Percentiles rank a stretch among this genome's conserved stretches.
These are phyloP conservation scores for Coemansia sp. DNA, from an alignment of 192 early-diverging fungal genomes.

Conservation along the genomic window DNA sequence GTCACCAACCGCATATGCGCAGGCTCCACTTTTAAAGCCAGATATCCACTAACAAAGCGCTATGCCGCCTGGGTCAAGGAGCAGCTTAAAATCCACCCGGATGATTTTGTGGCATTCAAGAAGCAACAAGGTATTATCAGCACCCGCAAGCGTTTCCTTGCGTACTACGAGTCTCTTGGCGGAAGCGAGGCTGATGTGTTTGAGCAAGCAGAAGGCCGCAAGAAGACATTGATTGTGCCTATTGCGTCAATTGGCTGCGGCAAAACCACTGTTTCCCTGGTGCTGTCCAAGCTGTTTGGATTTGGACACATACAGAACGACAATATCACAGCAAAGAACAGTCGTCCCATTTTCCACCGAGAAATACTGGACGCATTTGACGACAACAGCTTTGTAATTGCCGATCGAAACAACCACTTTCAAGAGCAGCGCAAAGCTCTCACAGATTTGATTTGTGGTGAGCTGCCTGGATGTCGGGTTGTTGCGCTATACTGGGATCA, in stretches of 20 bases:
- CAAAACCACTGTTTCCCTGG: slow-evolving; percentile 62
- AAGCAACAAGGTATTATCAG: slow-evolving; percentile 81
- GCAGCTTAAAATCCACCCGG: slow-evolving; percentile 62
- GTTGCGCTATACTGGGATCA: slow-evolving; percentile 79
- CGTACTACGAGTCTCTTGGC: slow-evolving; percentile 54
- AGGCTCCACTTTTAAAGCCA: slow-evolving; percentile 47
- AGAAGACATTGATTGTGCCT: slow-evolving; percentile 62
- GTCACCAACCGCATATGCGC: slow-evolving; percentile 69
- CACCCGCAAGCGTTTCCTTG: slow-evolving; percentile 77
- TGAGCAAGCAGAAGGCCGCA: slow-evolving; percentile 8
- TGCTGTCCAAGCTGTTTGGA: slow-evolving; percentile 60
- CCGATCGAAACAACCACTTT: slow-evolving; percentile 79
- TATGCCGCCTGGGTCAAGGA: slow-evolving; percentile 78
- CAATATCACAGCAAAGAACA: slow-evolving; percentile 63
- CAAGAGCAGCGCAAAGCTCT: slow-evolving; percentile 57
- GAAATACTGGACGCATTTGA: slow-evolving; percentile 60
- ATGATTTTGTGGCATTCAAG: slow-evolving; percentile 64
- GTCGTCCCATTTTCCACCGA: slow-evolving; percentile 57
- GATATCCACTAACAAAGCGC: slow-evolving; percentile 61
- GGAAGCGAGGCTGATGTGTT: slow-evolving; percentile 20
- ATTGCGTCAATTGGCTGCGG: slow-evolving; percentile 82
- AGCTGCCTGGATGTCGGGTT: slow-evolving; percentile 64
- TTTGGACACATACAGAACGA: slow-evolving; percentile 87
- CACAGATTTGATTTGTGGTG: slow-evolving; percentile 48
- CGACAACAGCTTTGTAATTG: slow-evolving; percentile 67